Evolutionary conservation across 306 rosid species (phyloP).

Genomic region (Biancaea sappan): DNA sequence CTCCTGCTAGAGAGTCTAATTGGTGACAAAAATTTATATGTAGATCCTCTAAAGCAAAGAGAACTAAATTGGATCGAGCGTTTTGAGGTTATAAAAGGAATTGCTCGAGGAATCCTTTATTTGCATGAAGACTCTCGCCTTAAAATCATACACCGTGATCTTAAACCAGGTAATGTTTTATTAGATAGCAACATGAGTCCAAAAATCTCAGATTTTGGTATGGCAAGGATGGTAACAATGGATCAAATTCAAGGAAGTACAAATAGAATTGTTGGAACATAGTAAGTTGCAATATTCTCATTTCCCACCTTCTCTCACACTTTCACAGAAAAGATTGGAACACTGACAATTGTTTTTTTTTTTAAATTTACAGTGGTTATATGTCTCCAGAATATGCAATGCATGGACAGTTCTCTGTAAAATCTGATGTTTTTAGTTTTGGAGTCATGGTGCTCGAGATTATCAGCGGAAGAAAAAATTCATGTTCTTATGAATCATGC

Average conservation of each 20-base stretch:
- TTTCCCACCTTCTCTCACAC: background rate
- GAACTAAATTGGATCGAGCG: conserved; percentile 52
- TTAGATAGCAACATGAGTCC: conserved; percentile 55
- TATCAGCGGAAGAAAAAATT: conserved; percentile 52
- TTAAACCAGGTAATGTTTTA: conserved; percentile 68
- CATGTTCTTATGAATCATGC: conserved; percentile 34
- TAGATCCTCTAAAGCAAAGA: conserved; percentile 39
- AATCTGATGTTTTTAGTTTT: conserved; percentile 50
- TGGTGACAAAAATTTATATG: background rate
- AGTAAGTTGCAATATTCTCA: conserved; percentile 43
- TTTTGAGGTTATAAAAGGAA: conserved; percentile 48
- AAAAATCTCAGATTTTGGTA: conserved; percentile 77
- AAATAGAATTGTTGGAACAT: conserved; percentile 61
- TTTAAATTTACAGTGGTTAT: conserved; percentile 28
- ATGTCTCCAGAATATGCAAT: conserved; percentile 54
- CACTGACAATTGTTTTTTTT: background rate
- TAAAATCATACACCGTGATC: conserved; percentile 68
- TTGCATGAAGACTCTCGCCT: conserved; percentile 76
- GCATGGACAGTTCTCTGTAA: conserved; percentile 49
- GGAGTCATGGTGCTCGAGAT: conserved; percentile 55
- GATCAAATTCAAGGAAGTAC: conserved; percentile 58
- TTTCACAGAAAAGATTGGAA: background rate
- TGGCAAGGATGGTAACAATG: conserved; percentile 53
- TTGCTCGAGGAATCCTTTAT: conserved; percentile 65
- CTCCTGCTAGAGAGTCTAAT: background rate